Evolutionary conservation across 2,329 filamentous ascomycete genomes (phyloP).

Genomic region (Microdochium trichocladiopsis): DNA sequence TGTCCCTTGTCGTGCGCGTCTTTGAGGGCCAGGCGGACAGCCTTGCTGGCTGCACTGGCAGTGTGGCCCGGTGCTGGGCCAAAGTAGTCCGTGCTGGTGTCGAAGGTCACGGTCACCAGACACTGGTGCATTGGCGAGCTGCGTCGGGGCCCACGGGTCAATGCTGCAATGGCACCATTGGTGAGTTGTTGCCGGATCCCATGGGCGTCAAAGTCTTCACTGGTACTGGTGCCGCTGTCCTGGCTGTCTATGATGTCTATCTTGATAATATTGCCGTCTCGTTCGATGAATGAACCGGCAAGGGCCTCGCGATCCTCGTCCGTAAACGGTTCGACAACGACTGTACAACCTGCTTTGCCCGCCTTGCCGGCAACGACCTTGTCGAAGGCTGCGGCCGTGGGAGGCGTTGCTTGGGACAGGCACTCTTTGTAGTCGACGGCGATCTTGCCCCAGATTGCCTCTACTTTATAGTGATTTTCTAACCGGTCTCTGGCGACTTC

Average conservation of each 20-base stretch:
- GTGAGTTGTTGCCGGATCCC: constrained; percentile 54
- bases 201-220: constrained; percentile 34
- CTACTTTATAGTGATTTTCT: constrained; percentile 78
- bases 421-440: constrained; percentile 94
- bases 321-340: constrained; percentile 55
- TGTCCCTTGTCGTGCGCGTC: constrained; percentile 45
- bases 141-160: constrained; percentile 77
- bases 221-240: constrained; percentile 29
- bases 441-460: constrained; percentile 83
- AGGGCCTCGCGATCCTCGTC: constrained; percentile 26
- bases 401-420: constrained; percentile 48
- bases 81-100: constrained; percentile 58
- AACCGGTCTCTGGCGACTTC: constrained; percentile 88
- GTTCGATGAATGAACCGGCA: constrained; percentile 35
- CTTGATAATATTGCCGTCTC: constrained; percentile 65
- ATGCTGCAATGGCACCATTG: constrained; percentile 75
- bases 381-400: constrained; percentile 63
- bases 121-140: constrained; percentile 75
- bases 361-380: constrained; percentile 72
- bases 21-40: constrained; percentile 63
- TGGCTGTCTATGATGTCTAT: constrained; percentile 46
- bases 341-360: constrained; percentile 71
- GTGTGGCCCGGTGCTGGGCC: constrained; percentile 61
- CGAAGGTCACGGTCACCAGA: constrained; percentile 61
- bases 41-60: constrained; percentile 52